Evolutionary conservation across 208 protist genomes (phyloP).

Genomic region (Herpetomonas tarakana): DNA sequence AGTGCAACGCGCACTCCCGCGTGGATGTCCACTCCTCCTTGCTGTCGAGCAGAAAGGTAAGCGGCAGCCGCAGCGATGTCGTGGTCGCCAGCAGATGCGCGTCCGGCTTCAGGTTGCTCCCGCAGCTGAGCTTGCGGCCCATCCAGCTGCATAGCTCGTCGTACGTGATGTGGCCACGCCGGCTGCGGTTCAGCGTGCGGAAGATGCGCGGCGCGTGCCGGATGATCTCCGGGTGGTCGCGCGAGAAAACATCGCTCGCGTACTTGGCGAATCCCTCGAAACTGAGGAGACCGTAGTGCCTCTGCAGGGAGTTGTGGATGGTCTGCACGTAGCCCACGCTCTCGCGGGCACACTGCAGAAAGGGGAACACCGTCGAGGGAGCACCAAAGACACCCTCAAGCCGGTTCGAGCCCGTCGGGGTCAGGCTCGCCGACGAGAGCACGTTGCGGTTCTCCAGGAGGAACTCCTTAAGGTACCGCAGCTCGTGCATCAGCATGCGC

Average conservation of each 20-base stretch:
- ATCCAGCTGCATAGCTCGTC: constrained; percentile 87
- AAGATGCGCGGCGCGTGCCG: constrained; percentile 79
- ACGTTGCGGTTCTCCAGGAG: constrained; percentile 66
- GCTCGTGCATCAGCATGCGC: constrained; percentile 59
- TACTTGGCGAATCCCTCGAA: constrained; percentile 65
- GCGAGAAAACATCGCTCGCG: constrained; percentile 56
- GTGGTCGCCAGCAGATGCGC: constrained; percentile 61
- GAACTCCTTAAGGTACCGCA: constrained; percentile 70
- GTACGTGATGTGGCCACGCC: constrained; percentile 70
- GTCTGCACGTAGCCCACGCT: constrained; percentile 65
- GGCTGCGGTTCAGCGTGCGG: constrained; percentile 71
- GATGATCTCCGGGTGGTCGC: constrained; percentile 57
- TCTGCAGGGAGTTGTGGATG: constrained; percentile 47
- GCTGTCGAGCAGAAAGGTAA: constrained; percentile 54
- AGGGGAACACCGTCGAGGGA: constrained; percentile 82
- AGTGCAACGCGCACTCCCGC: constrained; percentile 40
- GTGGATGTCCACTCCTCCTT: constrained; percentile 47
- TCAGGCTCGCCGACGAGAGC: constrained; percentile 71
- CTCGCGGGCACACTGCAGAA: constrained; percentile 72
- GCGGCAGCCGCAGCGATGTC: constrained; percentile 76
- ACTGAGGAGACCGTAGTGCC: constrained; percentile 55
- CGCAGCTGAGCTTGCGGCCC: constrained; percentile 77
- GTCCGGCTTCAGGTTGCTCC: constrained; percentile 55
- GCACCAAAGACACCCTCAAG: constrained; percentile 86
- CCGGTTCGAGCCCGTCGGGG: constrained; percentile 56